These are phyloP conservation scores for Chrysanthemum makinoi DNA, from an alignment of 129 eudicot species.

Conservation along the genomic window DNA sequence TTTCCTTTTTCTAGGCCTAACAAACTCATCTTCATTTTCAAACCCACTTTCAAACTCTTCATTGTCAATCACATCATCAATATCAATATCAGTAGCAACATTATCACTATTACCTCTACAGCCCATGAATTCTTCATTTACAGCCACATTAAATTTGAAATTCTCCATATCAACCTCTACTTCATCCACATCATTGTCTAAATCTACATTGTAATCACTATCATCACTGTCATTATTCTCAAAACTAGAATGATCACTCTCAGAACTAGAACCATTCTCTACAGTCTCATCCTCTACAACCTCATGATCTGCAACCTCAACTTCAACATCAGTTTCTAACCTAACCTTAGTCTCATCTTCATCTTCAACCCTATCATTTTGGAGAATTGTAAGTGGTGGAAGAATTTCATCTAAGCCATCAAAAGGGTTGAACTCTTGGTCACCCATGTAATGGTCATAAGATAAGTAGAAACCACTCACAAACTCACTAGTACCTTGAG, in stretches of 20 bases:
- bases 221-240: neutral
- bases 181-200: neutral
- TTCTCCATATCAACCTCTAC: neutral
- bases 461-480: no score
- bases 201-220: neutral
- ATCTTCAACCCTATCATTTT: neutral
- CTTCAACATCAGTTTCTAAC: neutral
- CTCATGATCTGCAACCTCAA: neutral
- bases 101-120: neutral
- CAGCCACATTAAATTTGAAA: neutral
- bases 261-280: neutral
- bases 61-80: neutral
- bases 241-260: neutral
- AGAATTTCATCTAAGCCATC: no score
- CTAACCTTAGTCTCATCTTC: no score
- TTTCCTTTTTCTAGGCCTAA: neutral
- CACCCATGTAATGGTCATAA: no score
- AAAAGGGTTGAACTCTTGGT: no score
- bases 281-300: neutral
- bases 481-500: no score
- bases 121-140: neutral
- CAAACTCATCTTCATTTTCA: neutral
- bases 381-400: no score
- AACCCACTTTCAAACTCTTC: neutral
- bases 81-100: no score